Conservation (phyloP, 2,329 filamentous ascomycete species). For the Fusarium newnesense region DNA sequence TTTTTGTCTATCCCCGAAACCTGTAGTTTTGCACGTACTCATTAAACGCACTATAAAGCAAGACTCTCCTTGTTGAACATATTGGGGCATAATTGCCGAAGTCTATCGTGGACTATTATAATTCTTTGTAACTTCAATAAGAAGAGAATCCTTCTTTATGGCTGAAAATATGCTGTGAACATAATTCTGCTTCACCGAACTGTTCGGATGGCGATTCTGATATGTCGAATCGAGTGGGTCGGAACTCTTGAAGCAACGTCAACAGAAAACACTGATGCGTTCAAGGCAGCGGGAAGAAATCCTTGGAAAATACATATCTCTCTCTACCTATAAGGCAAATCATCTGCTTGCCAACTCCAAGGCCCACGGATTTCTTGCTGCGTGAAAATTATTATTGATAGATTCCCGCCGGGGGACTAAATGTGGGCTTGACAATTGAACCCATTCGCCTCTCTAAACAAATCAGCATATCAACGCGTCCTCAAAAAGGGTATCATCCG, state of each 20-base stretch:
- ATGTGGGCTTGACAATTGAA: not conserved
- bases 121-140: not conserved
- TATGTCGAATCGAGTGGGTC: not conserved
- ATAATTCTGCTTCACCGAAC: not conserved
- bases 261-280: not conserved
- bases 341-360: not conserved
- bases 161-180: not conserved
- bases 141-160: not conserved
- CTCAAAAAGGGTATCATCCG: constrained; percentile 36
- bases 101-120: not conserved
- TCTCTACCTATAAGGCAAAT: not conserved
- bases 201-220: not conserved
- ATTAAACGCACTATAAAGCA: not conserved
- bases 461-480: not conserved
- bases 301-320: not conserved
- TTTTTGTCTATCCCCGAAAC: not conserved
- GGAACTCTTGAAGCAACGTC: not conserved
- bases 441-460: not conserved
- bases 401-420: not conserved
- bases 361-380: not conserved
- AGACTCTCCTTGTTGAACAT: not conserved
- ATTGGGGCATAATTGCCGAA: constrained; percentile 7
- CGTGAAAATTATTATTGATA: not conserved
- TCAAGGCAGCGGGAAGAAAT: not conserved
- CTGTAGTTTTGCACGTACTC: not conserved